Conservation (phyloP, 768 basidiomycete species). For the Brasilioporus rufonigricans region DNA sequence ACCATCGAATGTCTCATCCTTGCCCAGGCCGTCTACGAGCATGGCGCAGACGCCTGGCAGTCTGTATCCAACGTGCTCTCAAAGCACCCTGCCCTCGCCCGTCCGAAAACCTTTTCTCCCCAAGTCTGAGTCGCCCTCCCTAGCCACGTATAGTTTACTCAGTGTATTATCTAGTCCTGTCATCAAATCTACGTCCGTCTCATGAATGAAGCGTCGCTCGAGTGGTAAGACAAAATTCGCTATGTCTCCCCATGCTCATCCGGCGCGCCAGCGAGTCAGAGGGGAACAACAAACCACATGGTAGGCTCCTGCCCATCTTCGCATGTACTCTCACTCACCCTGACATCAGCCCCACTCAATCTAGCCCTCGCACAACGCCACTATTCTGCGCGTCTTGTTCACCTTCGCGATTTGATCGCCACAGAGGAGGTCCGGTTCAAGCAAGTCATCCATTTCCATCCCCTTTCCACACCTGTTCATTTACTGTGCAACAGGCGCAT, state of each 20-base stretch:
- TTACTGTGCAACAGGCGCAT: constrained; percentile 44
- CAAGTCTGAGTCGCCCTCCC: constrained; percentile 44
- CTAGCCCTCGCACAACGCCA: constrained; percentile 72
- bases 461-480: neutral
- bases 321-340: constrained; percentile 5
- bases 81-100: constrained; percentile 65
- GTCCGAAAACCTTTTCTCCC: constrained; percentile 67
- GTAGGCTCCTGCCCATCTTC: constrained; percentile 32
- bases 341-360: constrained; percentile 54
- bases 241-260: neutral
- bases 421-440: constrained; percentile 79
- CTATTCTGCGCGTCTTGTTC: constrained; percentile 65
- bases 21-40: constrained; percentile 83
- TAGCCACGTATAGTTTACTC: constrained; percentile 15
- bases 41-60: constrained; percentile 69
- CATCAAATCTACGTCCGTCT: constrained; percentile 62
- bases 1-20: constrained; percentile 75
- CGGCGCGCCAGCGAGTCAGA: constrained; percentile 39
- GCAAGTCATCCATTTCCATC: constrained; percentile 36
- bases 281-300: constrained; percentile 49
- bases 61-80: constrained; percentile 62
- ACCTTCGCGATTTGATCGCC: constrained; percentile 68
- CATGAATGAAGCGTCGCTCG: constrained; percentile 65
- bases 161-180: constrained; percentile 52
- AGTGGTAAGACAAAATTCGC: constrained; percentile 45